Conservation (phyloP, 108 stramenopile species). For the Phaeodactylum tricornutum region DNA sequence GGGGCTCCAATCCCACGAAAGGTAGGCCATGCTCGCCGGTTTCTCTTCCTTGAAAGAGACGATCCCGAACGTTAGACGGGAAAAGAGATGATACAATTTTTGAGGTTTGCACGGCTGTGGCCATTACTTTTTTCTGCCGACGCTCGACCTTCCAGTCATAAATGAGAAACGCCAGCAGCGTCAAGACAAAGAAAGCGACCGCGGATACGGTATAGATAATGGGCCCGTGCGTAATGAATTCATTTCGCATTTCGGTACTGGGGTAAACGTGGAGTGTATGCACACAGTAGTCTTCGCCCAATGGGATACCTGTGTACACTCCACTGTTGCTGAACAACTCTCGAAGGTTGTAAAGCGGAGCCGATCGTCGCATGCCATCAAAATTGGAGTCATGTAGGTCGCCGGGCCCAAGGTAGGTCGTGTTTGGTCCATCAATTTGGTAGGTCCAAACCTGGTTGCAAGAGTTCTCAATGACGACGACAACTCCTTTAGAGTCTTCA, state of each 20-base stretch:
- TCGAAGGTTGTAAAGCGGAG: neutral
- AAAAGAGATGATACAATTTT: conserved; percentile 20
- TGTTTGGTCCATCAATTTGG: conserved; percentile 23
- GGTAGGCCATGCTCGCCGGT: neutral
- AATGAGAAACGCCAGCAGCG: conserved; percentile 4
- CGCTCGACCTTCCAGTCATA: conserved; percentile 13
- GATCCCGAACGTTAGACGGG: conserved; percentile 22
- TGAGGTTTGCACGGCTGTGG: conserved; percentile 7
- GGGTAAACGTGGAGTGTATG: conserved; percentile 14
- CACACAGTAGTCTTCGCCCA: conserved; percentile 10
- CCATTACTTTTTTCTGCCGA: conserved; percentile 18
- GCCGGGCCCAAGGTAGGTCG: conserved; percentile 35
- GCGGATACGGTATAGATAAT: conserved; percentile 22
- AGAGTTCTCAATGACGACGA: conserved; percentile 30
- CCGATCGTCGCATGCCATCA: conserved; percentile 2
- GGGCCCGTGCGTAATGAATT: conserved; percentile 7
- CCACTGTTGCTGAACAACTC: neutral
- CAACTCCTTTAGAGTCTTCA: conserved; percentile 32
- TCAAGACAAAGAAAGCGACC: conserved; percentile 28
- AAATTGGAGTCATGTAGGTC: conserved; percentile 39
- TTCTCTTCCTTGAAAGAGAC: conserved; percentile 9
- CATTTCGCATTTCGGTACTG: neutral
- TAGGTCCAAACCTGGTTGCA: conserved; percentile 33
- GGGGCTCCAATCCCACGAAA: neutral
- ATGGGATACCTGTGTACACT: neutral